Evolutionary conservation across 495 filamentous ascomycete genomes (phyloP).

Genomic region (Evernia prunastri): DNA sequence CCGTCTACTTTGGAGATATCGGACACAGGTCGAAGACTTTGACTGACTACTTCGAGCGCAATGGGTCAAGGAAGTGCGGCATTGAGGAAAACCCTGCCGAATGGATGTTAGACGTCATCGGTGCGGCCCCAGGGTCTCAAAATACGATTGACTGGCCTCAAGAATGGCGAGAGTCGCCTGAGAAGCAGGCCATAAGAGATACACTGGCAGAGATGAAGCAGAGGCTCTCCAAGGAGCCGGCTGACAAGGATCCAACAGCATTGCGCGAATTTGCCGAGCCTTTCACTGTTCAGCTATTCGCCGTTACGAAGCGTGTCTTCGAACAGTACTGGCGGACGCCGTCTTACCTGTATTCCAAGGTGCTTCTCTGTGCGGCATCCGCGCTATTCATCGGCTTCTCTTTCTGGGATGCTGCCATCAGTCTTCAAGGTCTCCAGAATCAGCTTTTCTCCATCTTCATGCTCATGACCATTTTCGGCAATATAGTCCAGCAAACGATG

Average conservation of each 20-base stretch:
- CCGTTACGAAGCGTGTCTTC: constrained; percentile 60
- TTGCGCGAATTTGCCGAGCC: constrained; percentile 52
- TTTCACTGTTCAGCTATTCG: constrained; percentile 45
- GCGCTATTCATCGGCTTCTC: constrained; percentile 81
- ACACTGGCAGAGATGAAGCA: constrained; percentile 64
- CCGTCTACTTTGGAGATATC: constrained; percentile 88
- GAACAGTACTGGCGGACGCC: constrained; percentile 89
- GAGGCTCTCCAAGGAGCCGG: constrained; percentile 20
- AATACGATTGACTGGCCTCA: constrained; percentile 76
- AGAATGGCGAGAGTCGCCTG: constrained; percentile 69
- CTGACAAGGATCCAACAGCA: constrained; percentile 30
- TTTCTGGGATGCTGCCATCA: constrained; percentile 67
- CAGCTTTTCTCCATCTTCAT: constrained; percentile 85
- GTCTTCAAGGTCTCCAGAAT: constrained; percentile 74
- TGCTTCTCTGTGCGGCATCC: constrained; percentile 47
- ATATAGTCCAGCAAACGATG: constrained; percentile 78
- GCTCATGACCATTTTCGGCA: constrained; percentile 68
- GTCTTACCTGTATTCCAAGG: constrained; percentile 74
- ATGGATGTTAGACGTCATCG: constrained; percentile 94
- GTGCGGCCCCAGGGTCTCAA: constrained; percentile 75
- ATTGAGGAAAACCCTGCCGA: constrained; percentile 79
- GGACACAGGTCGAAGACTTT: constrained; percentile 70
- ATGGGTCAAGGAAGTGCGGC: constrained; percentile 69
- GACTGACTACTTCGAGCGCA: constrained; percentile 71
- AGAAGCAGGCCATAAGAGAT: constrained; percentile 58